Evolutionary conservation across 83 land plant species (phyloP), one percentile per base, ranked within the genome.

Genomic region (Diphasiastrum complanatum): DNA sequence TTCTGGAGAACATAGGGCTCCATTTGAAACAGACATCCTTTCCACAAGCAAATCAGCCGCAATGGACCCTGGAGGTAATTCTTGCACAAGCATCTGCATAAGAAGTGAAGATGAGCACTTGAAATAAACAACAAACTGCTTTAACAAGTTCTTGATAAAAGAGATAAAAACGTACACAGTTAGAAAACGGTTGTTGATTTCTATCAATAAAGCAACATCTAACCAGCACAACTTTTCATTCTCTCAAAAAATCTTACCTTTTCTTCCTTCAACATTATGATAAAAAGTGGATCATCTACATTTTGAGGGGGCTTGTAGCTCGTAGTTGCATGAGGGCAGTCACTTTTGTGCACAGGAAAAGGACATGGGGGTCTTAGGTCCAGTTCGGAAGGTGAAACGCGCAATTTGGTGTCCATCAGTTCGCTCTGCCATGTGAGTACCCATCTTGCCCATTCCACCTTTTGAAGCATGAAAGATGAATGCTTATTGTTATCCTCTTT

Each of bases 361-460:
- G 70, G 77, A 62, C 96, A 88, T 0, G 85, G 71, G 33, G 85
- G 85, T 61, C 63, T 81, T 12, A 72, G 52, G 47, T 75, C 78
- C 38, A 55, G 60, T 52, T 67, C 64, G 57, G 66, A 34, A 20
- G 82, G 64, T 1, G 81, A 81, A 2, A 78, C 65, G n/a, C 72
- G 49, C 47, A 62, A 29, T 27, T 87, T 83, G 20, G 68, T 84
- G 75, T 72, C 82, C 84, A 82, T 72, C 11, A 87, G 66, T 67
- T 85, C 84, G 61, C 83, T 89, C 16, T 88, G 91, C 96, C 96
- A 92, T 2, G 91, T 85, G 19, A 92, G 51, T 16, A 88, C 83
- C 96, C 96, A 92, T 26, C 96, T 71, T 32, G 96, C 97, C 97
- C 97, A 92, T 58, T 92, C 95, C 50, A 92, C 91, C 78, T 74